phyloP scores from a whole-genome alignment of 2,329 filamentous ascomycete species.

The Aspergillus alliaceus region DNA sequence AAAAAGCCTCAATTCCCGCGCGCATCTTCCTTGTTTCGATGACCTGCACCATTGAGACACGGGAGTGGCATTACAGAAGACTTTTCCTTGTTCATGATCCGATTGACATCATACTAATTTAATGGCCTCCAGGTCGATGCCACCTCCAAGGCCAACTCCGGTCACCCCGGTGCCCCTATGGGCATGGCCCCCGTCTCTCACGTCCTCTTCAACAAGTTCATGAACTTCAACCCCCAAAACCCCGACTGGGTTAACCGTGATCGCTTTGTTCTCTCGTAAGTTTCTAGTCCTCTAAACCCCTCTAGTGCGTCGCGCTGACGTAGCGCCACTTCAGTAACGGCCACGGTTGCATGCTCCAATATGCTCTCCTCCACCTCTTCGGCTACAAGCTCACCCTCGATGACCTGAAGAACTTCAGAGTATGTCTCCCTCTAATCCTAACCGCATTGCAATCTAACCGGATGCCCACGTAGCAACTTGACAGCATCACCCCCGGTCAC shows the following conservation, averaged over 20 bases:
- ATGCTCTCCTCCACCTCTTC: conserved; percentile 95
- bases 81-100: neutral
- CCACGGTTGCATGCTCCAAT: conserved; percentile 99
- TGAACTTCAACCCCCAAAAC: conserved; percentile 99
- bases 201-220: conserved; percentile 98
- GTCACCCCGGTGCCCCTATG: conserved; percentile 98
- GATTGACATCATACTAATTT: conserved; percentile 8
- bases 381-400: conserved; percentile 85
- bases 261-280: conserved; percentile 98
- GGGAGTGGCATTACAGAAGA: neutral
- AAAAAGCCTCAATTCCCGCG: neutral
- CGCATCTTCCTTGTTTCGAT: neutral
- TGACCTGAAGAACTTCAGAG: conserved; percentile 94
- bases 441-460: conserved; percentile 2
- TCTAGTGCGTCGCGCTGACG: conserved; percentile 4
- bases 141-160: conserved; percentile 91
- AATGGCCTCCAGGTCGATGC: conserved; percentile 77
- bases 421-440: conserved; percentile 52
- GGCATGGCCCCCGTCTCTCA: conserved; percentile 92
- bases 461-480: conserved; percentile 55
- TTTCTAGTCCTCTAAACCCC: neutral
- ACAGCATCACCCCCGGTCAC: conserved; percentile 89
- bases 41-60: neutral
- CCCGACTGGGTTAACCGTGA: conserved; percentile 95
- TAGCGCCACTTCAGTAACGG: conserved; percentile 69